Evolutionary conservation across 169 alveolate species (phyloP), one percentile per base, ranked within the genome.

Genomic region (Plasmodium reichenowi): DNA sequence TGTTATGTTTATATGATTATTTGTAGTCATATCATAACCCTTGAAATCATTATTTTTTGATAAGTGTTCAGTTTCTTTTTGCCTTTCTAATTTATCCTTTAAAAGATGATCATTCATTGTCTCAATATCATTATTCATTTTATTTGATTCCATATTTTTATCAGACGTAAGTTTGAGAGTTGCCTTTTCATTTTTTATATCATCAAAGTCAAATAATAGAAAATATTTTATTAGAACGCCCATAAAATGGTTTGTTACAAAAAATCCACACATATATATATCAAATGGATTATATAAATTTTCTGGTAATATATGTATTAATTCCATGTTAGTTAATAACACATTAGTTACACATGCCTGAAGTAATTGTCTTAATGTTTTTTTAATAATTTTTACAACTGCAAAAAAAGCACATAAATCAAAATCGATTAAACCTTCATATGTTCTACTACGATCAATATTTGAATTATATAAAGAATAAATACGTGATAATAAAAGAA

Each of bases 281-380:
- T 85, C 87, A 10, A 70, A 59, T 8, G 68, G 76, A 17, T 43
- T 85, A 29, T 71, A 85, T 52, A 85, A 20, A 71, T 72, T 71
- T 22, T 70, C 87, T 3, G 92, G 92, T 3, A 85, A 24, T 26
- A 85, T 38, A 50, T 85, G 87, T 47, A 85, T 85, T 59, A 85
- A 60, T 4, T 85, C 87, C 92, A 85, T 85, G 70, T 85, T 85
- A 15, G 59, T 85, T 85, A 85, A 20, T 43, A 85, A 86, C 10
- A 85, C 73, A 32, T 88, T 89, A 22, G 94, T 92, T 20, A 94
- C 62, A 74, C 96, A 87, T 20, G 94, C 95, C 54, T 94, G 95
- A 1, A 93, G 50, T 45, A 94, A 88, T 70, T 92, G 92, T 60
- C 93, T 92, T 66, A 94, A 50, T 2, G 94, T 73, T 12, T 94